Base-by-base conservation (phyloP, 305 asterid species). In the Rubia tinctorum region DNA sequence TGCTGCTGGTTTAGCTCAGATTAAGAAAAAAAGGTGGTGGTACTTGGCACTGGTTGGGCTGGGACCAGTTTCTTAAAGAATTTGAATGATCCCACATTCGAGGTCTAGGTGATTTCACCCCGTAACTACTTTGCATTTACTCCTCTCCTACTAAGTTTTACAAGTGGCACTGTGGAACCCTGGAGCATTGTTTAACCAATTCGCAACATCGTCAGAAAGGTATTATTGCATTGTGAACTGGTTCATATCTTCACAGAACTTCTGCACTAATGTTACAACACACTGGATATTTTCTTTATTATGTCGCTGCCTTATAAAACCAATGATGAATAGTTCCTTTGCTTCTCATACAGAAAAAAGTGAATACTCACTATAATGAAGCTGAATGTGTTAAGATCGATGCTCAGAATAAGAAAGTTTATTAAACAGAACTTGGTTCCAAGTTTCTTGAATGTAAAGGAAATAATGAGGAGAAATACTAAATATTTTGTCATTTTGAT, bases 11-110 rank as follows among this genome's bases (percentile, higher is more conserved):
- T 44, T 82, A 70, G 55, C 82, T 67, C 82, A 73, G 43, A 76
- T 68, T 73, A 89, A 77, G 82, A 89, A 86, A 75, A 92, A 81
- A 86, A 83, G 79, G 94, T 92, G 75, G 96, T 92, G 69, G 95
- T 94, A 47, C 95, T 94, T 62, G 99, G 99, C 83, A 90, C 99
- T 86, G 99, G 97, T 78, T 94, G 99, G 99, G 99, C 97, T 59
- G 97, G 96, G 78, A 90, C 93, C 44, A 94, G 97, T 81, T 94
- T 91, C 80, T 76, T 94, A 88, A 91, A 85, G 84, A 88, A 76
- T 82, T 82, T 91, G 73, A 91, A 90, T 78, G 87, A 86, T 75
- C 73, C 99, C 72, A 83, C 89, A 0, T 94, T 91, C 66, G 93
- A 94, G 67, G 90, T 94, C 72, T 92, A 92, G 81, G 99, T 94